phyloP scores from a whole-genome alignment of 225 moss, liverwort and hornwort species.

The Physcomitrellopsis africana region DNA sequence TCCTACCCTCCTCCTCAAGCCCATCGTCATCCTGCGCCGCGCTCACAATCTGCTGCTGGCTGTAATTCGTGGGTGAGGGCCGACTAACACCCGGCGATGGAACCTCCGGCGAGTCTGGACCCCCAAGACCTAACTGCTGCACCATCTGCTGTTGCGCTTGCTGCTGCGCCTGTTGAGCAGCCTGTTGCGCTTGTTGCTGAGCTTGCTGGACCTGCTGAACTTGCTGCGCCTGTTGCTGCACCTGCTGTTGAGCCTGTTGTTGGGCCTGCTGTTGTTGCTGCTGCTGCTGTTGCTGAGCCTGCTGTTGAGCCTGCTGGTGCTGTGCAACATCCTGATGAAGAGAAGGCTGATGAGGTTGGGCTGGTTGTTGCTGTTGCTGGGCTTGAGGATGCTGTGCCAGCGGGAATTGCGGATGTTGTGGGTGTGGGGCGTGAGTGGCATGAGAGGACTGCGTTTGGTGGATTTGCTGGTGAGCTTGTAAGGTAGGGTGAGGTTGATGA shows the following conservation, averaged over 20 bases:
- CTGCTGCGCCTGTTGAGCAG: slow-evolving; percentile 31
- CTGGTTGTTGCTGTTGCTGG: slow-evolving; percentile 52
- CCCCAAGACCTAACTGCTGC: slow-evolving; percentile 85
- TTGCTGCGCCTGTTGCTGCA: slow-evolving; percentile 34
- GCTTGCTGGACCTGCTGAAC: slow-evolving; percentile 55
- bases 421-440: slow-evolving; percentile 39
- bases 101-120: slow-evolving; percentile 94
- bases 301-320: slow-evolving; percentile 46
- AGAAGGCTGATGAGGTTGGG: slow-evolving; percentile 28
- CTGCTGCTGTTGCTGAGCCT: slow-evolving; percentile 49
- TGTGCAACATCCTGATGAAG: slow-evolving; percentile 41
- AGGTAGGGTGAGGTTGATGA: slow-evolving; percentile 61
- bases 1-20: slow-evolving; percentile 87
- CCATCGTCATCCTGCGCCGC: slow-evolving; percentile 79
- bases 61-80: slow-evolving; percentile 81
- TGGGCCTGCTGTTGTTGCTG: slow-evolving; percentile 69
- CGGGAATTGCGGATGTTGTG: slow-evolving; percentile 52
- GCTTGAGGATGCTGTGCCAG: slow-evolving; percentile 61
- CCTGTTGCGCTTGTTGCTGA: slow-evolving; percentile 42
- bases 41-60: slow-evolving; percentile 60
- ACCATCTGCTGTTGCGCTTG: slow-evolving; percentile 67
- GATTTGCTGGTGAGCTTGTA: slow-evolving; percentile 54
- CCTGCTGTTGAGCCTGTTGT: slow-evolving; percentile 40
- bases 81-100: slow-evolving; percentile 86
- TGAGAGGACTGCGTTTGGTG: slow-evolving; percentile 52